Evolutionary conservation across 345 rosid genomes (phyloP), one percentile per base, ranked within the genome.

Genomic region (Ailanthus altissimus): DNA sequence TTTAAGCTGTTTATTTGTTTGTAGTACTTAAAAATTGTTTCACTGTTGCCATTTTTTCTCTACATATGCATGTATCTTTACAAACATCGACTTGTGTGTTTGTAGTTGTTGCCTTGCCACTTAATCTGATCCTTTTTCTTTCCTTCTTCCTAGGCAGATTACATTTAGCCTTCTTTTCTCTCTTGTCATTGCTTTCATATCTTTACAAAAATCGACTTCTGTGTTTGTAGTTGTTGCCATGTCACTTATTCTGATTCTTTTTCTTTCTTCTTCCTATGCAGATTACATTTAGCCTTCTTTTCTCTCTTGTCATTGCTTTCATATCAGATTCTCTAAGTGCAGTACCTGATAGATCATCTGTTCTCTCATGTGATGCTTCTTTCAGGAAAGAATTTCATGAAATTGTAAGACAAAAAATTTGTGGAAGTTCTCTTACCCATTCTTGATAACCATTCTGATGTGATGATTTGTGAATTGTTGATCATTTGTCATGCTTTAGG

Each of bases 361-460:
- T 89, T 80, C 88, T 95, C 77, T 88, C 99, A 46, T 85, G 77
- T 78, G 97, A 95, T 87, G 82, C 92, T 80, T 82, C 90, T 6
- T 93, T 95, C 80, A 87, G 94, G 85, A 88, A 81, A 76, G 97
- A 90, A 73, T 95, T 95, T 83, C 96, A 93, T 83, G 94, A 95
- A 79, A 88, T 80, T 85, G 99, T 95, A 89, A 89, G 97, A 83
- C 74, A 51, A 80, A 46, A 28, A 64, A 60, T 64, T 25, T n/a
- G 25, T 15, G n/a, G 25, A 47, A 81, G 74, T 83, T 45, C 66
- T 78, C 75, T 42, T 77, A 18, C 45, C 72, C 43, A 32, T 74
- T 20, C 38, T 36, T 63, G 13, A 54, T 78, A 64, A 73, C 32
- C 61, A 70, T 79, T 78, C 38, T 51, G 43, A 69, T 43, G 28